Percentiles rank a stretch among this genome's conserved stretches.
Evolutionary conservation across 2,329 filamentous ascomycete genomes (phyloP).

Genomic region (Fusarium proliferatum): DNA sequence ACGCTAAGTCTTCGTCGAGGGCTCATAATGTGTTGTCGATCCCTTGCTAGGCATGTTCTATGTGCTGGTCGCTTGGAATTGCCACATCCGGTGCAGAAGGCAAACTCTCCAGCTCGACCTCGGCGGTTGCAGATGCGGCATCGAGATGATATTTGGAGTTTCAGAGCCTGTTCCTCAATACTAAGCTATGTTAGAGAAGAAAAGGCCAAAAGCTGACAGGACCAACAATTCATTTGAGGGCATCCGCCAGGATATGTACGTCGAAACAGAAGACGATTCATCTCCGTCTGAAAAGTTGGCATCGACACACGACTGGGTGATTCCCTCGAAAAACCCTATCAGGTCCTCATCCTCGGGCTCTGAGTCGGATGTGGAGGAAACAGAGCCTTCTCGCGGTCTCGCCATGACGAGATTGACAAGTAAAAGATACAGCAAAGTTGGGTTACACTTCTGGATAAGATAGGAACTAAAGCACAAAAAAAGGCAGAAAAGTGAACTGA

Average conservation of each 20-base stretch:
- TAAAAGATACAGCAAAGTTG: accelerated
- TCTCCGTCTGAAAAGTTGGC: neutral
- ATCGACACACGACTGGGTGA: neutral
- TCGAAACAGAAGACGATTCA: neutral
- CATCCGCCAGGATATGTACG: accelerated
- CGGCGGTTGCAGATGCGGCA: neutral
- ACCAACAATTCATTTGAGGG: neutral
- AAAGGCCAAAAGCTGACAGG: accelerated
- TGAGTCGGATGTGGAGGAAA: neutral
- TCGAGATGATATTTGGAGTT: neutral
- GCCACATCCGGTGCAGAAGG: neutral
- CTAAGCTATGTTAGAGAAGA: neutral
- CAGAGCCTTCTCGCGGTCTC: neutral
- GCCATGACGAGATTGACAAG: accelerated
- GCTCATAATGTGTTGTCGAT: neutral
- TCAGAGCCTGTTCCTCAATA: neutral
- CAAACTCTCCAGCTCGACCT: neutral
- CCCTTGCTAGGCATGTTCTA: neutral
- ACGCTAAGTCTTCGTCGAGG: neutral
- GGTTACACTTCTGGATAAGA: accelerated
- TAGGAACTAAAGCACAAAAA: neutral
- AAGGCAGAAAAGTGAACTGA: neutral
- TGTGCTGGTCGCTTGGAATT: neutral
- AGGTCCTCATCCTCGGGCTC: neutral
- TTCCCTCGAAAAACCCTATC: neutral